Base-by-base conservation (phyloP, 805 yeast species). In the Yamadazyma laniorum region DNA sequence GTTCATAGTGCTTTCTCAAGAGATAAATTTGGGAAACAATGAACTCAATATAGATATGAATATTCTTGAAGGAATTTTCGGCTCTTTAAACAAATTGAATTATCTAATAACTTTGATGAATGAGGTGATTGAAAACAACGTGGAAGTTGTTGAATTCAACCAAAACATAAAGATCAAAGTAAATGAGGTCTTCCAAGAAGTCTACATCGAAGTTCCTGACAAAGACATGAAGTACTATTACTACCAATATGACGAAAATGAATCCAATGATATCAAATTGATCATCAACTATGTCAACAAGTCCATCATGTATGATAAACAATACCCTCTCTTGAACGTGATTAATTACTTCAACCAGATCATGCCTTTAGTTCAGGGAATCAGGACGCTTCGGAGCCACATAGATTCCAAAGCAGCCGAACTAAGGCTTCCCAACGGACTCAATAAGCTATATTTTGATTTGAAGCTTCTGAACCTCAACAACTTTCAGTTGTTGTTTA, bases 341-440 rank as follows among this genome's bases (percentile, higher is more conserved):
- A 49, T 67, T 37, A 56, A 53, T 34, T 68, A 63, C 41, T 45
- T 68, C 19, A 55, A 59, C 30, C 59, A 58, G 27, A 43, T 62
- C 6, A 53, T 55, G 13, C 67, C 65, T 9, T 46, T 67, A 2
- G 39, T 65, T 16, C 42, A 50, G 22, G 45, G 65, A 2, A 51
- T 60, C 6, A 41, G 47, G 7, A 34, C 39, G 1, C 50, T 62
- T 16, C 42, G 49, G 28, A 25, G 32, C 6, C 32, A 43, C 5
- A 40, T 59, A 7, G 29, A 30, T 21, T 23, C 32, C 7, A 45
- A 40, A 17, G 22, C 35, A 6, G 29, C 36, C 12, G 41, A 32
- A 17, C 42, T 31, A 25, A 49, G 39, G 32, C 48, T 67, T 27
- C 34, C 48, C 6, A 67, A 66, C 42, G 68, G 67, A 3, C 44